Conservation (phyloP, 2,329 filamentous ascomycete species). For the Xylaria sp. region DNA sequence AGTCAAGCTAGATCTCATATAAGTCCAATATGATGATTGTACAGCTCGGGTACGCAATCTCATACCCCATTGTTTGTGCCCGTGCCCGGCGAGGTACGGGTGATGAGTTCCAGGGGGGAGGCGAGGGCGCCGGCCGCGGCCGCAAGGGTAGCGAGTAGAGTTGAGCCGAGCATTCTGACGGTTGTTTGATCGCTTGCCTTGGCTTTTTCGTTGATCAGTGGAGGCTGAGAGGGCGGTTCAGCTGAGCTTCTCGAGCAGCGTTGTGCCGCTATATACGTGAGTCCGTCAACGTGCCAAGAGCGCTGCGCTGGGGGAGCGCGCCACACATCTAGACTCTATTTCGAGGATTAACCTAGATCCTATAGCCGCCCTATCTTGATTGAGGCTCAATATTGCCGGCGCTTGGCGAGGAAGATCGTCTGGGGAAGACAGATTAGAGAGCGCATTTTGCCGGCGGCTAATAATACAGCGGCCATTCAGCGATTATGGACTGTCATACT, state of each 20-base stretch:
- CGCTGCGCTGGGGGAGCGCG: background rate
- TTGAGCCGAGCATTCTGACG: slow-evolving; percentile 44
- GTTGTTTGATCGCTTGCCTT: slow-evolving; percentile 19
- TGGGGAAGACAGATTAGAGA: slow-evolving; percentile 28
- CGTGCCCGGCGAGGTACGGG: slow-evolving; percentile 46
- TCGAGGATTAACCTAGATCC: background rate
- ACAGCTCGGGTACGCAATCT: background rate
- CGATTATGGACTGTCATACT: slow-evolving; percentile 12
- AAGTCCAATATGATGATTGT: background rate
- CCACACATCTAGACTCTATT: background rate
- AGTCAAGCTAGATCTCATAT: background rate
- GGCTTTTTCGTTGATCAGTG: slow-evolving; percentile 13
- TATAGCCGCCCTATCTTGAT: slow-evolving; percentile 30
- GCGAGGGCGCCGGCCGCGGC: slow-evolving; percentile 45
- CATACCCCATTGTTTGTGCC: slow-evolving; percentile 58
- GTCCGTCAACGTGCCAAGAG: slow-evolving; percentile 13
- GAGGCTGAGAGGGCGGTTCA: slow-evolving; percentile 21
- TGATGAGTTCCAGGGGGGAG: slow-evolving; percentile 48
- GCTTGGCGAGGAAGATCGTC: slow-evolving; percentile 12
- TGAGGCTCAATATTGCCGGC: slow-evolving; percentile 34
- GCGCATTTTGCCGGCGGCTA: slow-evolving; percentile 38
- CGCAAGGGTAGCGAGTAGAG: slow-evolving; percentile 46
- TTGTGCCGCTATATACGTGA: slow-evolving; percentile 30
- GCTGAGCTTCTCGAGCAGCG: slow-evolving; percentile 22
- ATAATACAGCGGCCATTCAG: slow-evolving; percentile 30